Percentiles rank a stretch among this genome's conserved stretches.
These are phyloP conservation scores for Tolypocladium pustulatum DNA, from an alignment of 2,329 filamentous ascomycete genomes.

Conservation along the genomic window DNA sequence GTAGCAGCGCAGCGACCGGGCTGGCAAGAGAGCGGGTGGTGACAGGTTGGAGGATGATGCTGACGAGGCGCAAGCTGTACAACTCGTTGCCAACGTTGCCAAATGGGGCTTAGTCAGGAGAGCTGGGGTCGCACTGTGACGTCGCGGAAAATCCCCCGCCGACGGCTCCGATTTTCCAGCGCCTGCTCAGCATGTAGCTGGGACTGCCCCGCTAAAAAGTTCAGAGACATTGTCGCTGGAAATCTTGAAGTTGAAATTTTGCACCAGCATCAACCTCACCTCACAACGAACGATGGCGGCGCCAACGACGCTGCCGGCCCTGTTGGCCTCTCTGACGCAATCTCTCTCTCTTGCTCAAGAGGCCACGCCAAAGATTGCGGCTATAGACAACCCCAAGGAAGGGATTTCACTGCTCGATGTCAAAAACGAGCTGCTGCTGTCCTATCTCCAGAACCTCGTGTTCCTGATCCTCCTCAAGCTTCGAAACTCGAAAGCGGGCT, in stretches of 20 bases:
- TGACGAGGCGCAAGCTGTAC: neutral
- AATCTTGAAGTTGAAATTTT: neutral
- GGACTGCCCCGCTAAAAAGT: constrained; percentile 12
- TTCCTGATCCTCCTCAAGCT: constrained; percentile 79
- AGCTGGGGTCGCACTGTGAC: neutral
- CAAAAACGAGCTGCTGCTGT: constrained; percentile 95
- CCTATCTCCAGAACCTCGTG: constrained; percentile 89
- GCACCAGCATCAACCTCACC: constrained; percentile 7
- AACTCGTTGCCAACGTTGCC: constrained; percentile 1
- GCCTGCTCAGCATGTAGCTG: neutral
- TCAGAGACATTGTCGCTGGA: constrained; percentile 2
- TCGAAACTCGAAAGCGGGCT: constrained; percentile 36
- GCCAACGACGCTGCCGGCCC: constrained; percentile 34
- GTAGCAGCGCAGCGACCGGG: neutral
- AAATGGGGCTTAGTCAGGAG: constrained; percentile 8
- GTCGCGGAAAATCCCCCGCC: neutral
- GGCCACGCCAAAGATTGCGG: constrained; percentile 50
- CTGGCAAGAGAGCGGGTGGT: neutral
- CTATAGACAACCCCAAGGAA: constrained; percentile 63
- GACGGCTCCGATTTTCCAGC: neutral
- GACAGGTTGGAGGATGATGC: neutral
- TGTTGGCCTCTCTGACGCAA: constrained; percentile 44
- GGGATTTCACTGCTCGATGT: constrained; percentile 91
- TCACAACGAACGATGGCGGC: constrained; percentile 32
- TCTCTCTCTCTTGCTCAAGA: constrained; percentile 55